Base-by-base conservation (phyloP, 192 early-diverging fungal species). In the Dimargaris cristalligena region DNA sequence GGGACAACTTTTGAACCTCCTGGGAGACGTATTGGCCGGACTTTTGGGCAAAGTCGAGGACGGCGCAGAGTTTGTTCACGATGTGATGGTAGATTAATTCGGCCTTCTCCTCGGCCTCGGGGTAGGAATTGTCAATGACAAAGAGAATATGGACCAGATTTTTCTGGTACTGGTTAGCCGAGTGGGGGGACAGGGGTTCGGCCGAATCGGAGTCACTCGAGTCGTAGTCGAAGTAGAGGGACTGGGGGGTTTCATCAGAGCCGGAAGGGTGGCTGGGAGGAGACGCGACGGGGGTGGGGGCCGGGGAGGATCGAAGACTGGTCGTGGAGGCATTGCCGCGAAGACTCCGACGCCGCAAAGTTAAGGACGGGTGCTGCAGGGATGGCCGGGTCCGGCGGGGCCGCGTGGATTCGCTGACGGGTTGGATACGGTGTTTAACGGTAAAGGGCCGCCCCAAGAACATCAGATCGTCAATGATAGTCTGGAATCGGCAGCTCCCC, bases 171-270 rank as follows among this genome's bases (percentile, higher is more conserved):
- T 33, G 54, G 4, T 11, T 2, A 2, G 54, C 16, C 11, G 54
- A 34, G 16, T 34, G 1, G 54, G 31, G 4, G 2, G 38, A 41
- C 38, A 29, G 4, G 1, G 10, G 9, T 18, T 4, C 20, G 22
- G 16, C 51, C 51, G 23, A n/a, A 26, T 52, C 51, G 3, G 26
- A 28, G 18, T 56, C 54, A 28, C 16, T 34, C 16, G 32, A 33
- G 4, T 56, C 54, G 18, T 56, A 56, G 18, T 56, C 54, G 6
- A 56, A 56, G n/a, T n/a, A n/a, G n/a, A n/a, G n/a, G n/a, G n/a
- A n/a, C n/a, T n/a, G n/a, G n/a, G n/a, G n/a, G n/a, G n/a, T n/a
- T n/a, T n/a, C n/a, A n/a, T n/a, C n/a, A n/a, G n/a, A n/a, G n/a
- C n/a, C n/a, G n/a, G n/a, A n/a, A 1, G 25, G 46, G 6, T 47